Evolutionary conservation across 2,329 filamentous ascomycete species (phyloP), one percentile per base, ranked within the genome.

Genomic region (Xylaria sp.): DNA sequence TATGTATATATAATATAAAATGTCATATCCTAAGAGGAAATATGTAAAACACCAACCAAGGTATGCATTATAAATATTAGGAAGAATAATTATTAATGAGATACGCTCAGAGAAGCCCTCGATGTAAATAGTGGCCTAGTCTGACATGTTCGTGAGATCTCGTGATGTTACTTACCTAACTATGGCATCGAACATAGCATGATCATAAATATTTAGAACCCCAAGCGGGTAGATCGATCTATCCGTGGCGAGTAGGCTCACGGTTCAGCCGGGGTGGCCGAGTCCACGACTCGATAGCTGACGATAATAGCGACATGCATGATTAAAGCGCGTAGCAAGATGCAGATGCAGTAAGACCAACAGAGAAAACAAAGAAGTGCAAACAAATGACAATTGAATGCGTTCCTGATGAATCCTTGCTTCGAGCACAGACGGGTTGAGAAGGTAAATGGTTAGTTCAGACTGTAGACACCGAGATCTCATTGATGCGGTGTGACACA

Each of bases 401-500:
- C 17, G n/a, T 17, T 19, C 17, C n/a, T 19, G 42, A 5, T 47
- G 42, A 47, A 17, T 12, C 8, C 34, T 42, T 9, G 34, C 24
- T 6, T 5, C n/a, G 27, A 47, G 32, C 39, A 30, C 32, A 30
- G 24, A 30, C 32, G 21, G 24, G 14, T 6, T 17, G 12, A 32
- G 24, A 51, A 45, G 7, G 19, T 27, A 17, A 60, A 36, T 60
- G 36, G 56, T 8, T 19, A 59, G 24, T 32, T 14, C 4, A 54
- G 19, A 24, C 27, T 6, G 45, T 53, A 24, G 48, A 39, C 30
- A 30, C 19, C 14, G 45, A 39, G 27, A 57, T 39, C 21, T 39
- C 24, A 27, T 42, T 5, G 2, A 65, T 61, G 56, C 51, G 47
- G 65, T 61, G 56, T 64, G 65, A 64, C 59, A 62, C 24, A 59